Percentiles rank a stretch among this genome's conserved stretches.
Conservation (phyloP, 2,329 filamentous ascomycete species). For the Colletotrichum aenigma region DNA sequence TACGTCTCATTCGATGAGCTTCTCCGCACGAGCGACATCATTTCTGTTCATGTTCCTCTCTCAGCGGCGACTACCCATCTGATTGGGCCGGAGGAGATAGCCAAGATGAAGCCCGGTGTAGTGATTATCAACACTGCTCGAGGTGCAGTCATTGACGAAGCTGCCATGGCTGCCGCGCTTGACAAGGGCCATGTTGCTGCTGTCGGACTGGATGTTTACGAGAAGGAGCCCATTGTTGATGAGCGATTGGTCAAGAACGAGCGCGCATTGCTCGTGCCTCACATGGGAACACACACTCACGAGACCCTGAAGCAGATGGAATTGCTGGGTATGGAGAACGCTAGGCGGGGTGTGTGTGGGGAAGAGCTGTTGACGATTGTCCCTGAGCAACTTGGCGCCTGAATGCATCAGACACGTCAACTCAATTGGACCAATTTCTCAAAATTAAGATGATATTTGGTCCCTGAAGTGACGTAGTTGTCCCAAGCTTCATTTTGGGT, state of each 20-base stretch:
- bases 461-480: background rate
- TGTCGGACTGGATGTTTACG: slow-evolving; percentile 61
- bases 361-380: slow-evolving; percentile 22
- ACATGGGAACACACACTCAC: slow-evolving; percentile 69
- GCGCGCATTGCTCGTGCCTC: slow-evolving; percentile 66
- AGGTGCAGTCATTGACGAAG: slow-evolving; percentile 61
- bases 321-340: slow-evolving; percentile 31
- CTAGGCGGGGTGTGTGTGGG: slow-evolving; percentile 19
- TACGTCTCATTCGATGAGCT: slow-evolving; percentile 61
- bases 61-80: slow-evolving; percentile 56
- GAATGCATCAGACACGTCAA: background rate
- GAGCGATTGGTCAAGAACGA: slow-evolving; percentile 63
- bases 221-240: slow-evolving; percentile 64
- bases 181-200: slow-evolving; percentile 58
- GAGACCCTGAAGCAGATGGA: slow-evolving; percentile 47
- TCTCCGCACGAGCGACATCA: slow-evolving; percentile 55
- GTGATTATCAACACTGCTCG: slow-evolving; percentile 63
- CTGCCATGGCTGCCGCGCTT: slow-evolving; percentile 55
- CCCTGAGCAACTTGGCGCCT: background rate
- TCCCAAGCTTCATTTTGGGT: background rate
- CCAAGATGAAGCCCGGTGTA: slow-evolving; percentile 58
- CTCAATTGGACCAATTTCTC: background rate
- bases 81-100: slow-evolving; percentile 53
- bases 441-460: background rate
- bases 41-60: slow-evolving; percentile 58